Evolutionary conservation across 441 rosid species (phyloP).

Genomic region (Omphalea diandra): DNA sequence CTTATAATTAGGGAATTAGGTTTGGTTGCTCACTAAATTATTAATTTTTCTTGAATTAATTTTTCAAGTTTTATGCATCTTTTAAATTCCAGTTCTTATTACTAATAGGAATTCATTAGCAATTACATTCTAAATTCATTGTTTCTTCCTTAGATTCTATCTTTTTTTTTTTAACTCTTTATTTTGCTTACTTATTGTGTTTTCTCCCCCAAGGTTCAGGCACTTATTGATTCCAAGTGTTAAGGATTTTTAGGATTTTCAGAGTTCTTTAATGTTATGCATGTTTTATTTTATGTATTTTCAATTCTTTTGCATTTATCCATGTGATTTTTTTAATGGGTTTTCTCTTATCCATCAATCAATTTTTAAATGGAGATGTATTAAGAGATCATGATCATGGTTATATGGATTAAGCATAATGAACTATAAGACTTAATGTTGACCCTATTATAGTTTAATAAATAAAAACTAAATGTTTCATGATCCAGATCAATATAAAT

Average conservation of each 20-base stretch:
- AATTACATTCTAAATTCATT: too few relatives aligned
- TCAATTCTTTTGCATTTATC: neutral
- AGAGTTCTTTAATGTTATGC: slow-evolving; percentile 76
- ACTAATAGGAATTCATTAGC: too few relatives aligned
- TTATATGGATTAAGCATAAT: too few relatives aligned
- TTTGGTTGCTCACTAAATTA: slow-evolving; percentile 28
- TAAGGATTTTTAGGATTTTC: slow-evolving; percentile 71
- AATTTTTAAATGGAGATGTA: neutral
- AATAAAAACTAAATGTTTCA: neutral
- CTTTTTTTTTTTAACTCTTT: too few relatives aligned
- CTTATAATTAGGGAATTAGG: slow-evolving; percentile 70
- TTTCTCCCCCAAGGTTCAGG: slow-evolving; percentile 60
- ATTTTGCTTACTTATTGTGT: neutral
- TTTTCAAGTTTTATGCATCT: slow-evolving; percentile 3
- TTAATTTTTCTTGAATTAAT: neutral
- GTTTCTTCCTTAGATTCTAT: too few relatives aligned
- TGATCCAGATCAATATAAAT: too few relatives aligned
- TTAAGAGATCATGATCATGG: neutral
- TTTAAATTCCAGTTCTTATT: slow-evolving; percentile 12
- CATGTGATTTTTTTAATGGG: neutral
- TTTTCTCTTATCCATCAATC: neutral
- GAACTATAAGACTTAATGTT: too few relatives aligned
- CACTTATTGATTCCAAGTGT: slow-evolving; percentile 72
- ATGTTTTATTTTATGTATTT: slow-evolving; percentile 48
- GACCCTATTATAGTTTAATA: too few relatives aligned